These are phyloP conservation scores for Neohortaea acidophila DNA, from an alignment of 495 filamentous ascomycete genomes.

Conservation along the genomic window DNA sequence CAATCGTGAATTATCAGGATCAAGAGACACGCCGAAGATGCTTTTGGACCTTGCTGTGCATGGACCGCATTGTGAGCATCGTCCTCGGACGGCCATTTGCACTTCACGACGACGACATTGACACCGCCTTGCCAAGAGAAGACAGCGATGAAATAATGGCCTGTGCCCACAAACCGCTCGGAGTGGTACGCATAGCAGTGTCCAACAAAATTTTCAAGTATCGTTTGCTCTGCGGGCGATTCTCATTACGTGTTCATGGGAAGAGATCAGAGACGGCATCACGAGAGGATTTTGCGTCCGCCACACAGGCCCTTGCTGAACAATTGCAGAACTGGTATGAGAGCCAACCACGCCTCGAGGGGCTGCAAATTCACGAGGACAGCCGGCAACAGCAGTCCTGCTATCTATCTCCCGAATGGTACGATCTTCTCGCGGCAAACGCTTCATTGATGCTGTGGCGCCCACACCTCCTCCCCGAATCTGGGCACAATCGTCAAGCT, in stretches of 20 bases:
- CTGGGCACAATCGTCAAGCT: slow-evolving; percentile 2
- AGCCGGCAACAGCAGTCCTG: slow-evolving; percentile 4
- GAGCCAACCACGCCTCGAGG: background rate
- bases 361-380: background rate
- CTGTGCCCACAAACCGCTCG: background rate
- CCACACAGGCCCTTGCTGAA: slow-evolving; percentile 1
- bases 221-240: slow-evolving; percentile 9
- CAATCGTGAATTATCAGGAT: background rate
- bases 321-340: slow-evolving; percentile 7
- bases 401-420: slow-evolving; percentile 8
- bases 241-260: slow-evolving; percentile 2
- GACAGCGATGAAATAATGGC: slow-evolving; percentile 1
- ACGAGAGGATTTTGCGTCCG: background rate
- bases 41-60: slow-evolving; percentile 8
- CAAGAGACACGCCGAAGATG: slow-evolving; percentile 7
- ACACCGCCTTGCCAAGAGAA: slow-evolving; percentile 3
- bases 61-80: slow-evolving; percentile 5
- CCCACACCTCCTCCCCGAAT: slow-evolving; percentile 7
- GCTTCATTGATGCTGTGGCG: slow-evolving; percentile 13
- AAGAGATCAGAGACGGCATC: background rate
- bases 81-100: slow-evolving; percentile 9
- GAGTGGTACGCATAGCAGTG: slow-evolving; percentile 6
- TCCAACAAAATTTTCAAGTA: slow-evolving; percentile 10
- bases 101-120: slow-evolving; percentile 6
- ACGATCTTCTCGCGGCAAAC: slow-evolving; percentile 9